Evolutionary conservation across 495 filamentous ascomycete genomes (phyloP).

Genomic region (Chaetomium tenue): DNA sequence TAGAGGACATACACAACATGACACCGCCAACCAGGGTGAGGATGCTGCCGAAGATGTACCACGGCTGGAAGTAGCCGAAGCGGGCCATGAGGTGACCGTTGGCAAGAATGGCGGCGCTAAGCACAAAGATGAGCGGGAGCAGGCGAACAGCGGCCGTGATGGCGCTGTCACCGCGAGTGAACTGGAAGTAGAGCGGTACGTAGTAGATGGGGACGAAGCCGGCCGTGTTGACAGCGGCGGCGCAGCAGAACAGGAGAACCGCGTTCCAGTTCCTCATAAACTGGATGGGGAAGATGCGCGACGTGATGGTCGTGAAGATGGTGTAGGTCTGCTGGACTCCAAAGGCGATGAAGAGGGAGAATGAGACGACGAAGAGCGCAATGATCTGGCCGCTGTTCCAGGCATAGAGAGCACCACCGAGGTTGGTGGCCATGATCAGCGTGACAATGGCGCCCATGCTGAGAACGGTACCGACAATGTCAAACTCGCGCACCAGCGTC

Average conservation of each 20-base stretch:
- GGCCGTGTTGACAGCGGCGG: constrained; percentile 36
- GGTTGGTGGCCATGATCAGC: constrained; percentile 53
- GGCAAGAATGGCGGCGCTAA: constrained; percentile 45
- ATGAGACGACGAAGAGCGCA: constrained; percentile 50
- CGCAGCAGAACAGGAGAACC: constrained; percentile 46
- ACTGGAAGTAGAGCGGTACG: constrained; percentile 61
- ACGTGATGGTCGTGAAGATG: constrained; percentile 45
- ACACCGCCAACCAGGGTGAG: constrained; percentile 51
- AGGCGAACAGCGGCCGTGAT: constrained; percentile 54
- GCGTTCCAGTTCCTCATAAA: constrained; percentile 45
- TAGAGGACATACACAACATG: constrained; percentile 38
- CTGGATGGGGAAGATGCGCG: constrained; percentile 55
- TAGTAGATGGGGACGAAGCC: constrained; percentile 47
- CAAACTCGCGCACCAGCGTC: constrained; percentile 40
- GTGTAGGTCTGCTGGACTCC: constrained; percentile 50
- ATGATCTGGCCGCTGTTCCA: constrained; percentile 56
- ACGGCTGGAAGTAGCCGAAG: constrained; percentile 55
- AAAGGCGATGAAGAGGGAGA: constrained; percentile 50
- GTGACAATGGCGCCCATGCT: constrained; percentile 41
- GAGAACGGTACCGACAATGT: constrained; percentile 46
- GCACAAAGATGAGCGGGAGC: constrained; percentile 55
- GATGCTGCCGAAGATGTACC: constrained; percentile 53
- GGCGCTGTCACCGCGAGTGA: constrained; percentile 49
- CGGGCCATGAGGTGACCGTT: constrained; percentile 54
- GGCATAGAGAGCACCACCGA: constrained; percentile 54